Conservation (phyloP, 768 basidiomycete genomes). For the Kwoniella newhampshirensis region DNA sequence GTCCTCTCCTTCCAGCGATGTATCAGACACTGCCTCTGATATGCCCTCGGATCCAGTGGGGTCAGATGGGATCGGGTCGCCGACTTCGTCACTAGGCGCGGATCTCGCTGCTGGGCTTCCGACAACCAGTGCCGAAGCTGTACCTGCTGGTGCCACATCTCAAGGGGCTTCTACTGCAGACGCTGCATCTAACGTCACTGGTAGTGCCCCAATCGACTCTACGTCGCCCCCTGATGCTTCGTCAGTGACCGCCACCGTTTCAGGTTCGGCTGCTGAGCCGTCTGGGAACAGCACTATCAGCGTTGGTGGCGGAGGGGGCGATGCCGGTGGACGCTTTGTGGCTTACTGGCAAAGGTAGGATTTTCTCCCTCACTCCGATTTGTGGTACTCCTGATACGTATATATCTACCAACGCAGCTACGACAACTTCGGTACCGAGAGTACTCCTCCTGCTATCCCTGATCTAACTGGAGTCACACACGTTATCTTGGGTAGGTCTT, state of each 20-base stretch:
- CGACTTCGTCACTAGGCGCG: too few relatives aligned
- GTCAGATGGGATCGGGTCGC: too few relatives aligned
- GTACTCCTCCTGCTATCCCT: background rate
- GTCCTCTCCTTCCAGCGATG: too few relatives aligned
- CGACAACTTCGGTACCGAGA: constrained; percentile 8
- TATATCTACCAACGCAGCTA: constrained; percentile 16
- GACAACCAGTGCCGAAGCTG: too few relatives aligned
- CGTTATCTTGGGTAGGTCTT: constrained; percentile 24
- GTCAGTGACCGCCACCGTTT: background rate
- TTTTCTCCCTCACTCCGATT: background rate
- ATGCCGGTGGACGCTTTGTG: constrained; percentile 12
- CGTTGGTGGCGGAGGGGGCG: background rate
- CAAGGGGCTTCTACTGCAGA: background rate
- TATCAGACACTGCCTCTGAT: too few relatives aligned
- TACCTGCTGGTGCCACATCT: too few relatives aligned
- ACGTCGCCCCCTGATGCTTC: background rate
- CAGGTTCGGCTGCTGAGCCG: too few relatives aligned
- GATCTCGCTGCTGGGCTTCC: too few relatives aligned
- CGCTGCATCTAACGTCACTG: background rate
- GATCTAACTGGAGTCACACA: constrained; percentile 32
- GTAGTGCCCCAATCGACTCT: background rate
- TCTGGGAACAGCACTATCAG: background rate
- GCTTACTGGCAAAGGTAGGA: constrained; percentile 34
- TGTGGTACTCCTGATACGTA: background rate
- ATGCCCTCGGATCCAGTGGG: too few relatives aligned